phyloP scores from a whole-genome alignment of 441 rosid species.

The Codiaeum variegatum region DNA sequence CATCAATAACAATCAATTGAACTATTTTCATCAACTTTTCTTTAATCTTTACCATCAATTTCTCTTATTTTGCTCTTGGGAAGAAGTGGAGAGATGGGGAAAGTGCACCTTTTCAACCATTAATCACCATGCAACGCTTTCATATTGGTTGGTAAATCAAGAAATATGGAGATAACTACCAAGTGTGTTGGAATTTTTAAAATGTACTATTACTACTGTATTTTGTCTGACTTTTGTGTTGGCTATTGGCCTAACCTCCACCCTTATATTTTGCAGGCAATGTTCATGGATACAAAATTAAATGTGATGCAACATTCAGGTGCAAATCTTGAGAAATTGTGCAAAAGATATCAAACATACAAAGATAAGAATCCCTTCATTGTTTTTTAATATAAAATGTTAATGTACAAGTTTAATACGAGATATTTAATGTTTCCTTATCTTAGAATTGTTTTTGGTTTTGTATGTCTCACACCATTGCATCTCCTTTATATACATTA shows the following conservation, averaged over 20 bases:
- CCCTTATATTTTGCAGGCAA: constrained; percentile 47
- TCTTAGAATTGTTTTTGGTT: not conserved
- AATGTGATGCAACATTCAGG: constrained; percentile 93
- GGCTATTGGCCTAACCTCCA: not conserved
- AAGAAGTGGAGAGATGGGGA: constrained; percentile 85
- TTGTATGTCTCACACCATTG: not conserved
- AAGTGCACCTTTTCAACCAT: constrained; percentile 63
- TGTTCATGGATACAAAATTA: constrained; percentile 85
- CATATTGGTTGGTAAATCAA: constrained; percentile 53
- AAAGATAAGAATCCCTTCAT: constrained; percentile 64
- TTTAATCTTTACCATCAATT: too few relatives aligned
- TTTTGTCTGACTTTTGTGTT: not conserved
- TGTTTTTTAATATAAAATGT: constrained; percentile 33
- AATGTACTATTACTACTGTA: not conserved
- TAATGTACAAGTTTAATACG: not conserved
- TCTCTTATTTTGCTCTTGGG: too few relatives aligned
- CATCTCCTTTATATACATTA: not conserved
- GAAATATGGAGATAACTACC: constrained; percentile 72
- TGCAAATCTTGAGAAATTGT: constrained; percentile 62
- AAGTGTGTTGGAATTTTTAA: constrained; percentile 37
- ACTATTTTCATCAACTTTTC: too few relatives aligned
- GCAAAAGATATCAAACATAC: constrained; percentile 55
- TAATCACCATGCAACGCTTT: constrained; percentile 71
- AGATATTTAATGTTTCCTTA: not conserved
- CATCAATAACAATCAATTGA: too few relatives aligned